These are phyloP conservation scores for Neurospora sp. DNA, from an alignment of 495 filamentous ascomycete species.

Conservation along the genomic window DNA sequence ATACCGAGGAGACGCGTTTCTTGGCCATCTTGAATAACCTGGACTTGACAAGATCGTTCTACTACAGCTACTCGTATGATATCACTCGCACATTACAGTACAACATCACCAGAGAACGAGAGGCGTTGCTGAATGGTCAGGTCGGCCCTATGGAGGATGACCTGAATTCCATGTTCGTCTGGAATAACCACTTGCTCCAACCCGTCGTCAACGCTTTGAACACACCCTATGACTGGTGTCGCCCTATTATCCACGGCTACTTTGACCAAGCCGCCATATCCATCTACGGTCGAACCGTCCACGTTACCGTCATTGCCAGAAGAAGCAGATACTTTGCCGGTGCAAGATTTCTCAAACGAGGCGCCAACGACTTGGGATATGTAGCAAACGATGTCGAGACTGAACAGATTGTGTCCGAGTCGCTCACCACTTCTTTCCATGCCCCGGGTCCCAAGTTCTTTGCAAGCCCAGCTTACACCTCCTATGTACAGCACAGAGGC, in stretches of 20 bases:
- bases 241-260: slow-evolving; percentile 92
- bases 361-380: slow-evolving; percentile 90
- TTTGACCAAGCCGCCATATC: slow-evolving; percentile 83
- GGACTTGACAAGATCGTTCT: slow-evolving; percentile 82
- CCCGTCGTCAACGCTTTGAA: slow-evolving; percentile 62
- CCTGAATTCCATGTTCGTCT: slow-evolving; percentile 93
- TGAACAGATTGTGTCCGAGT: slow-evolving; percentile 94
- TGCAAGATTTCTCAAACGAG: slow-evolving; percentile 87
- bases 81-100: slow-evolving; percentile 87
- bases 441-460: slow-evolving; percentile 77
- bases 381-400: slow-evolving; percentile 99
- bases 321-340: slow-evolving; percentile 91
- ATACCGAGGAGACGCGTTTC: slow-evolving; percentile 83
- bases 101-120: slow-evolving; percentile 78
- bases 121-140: slow-evolving; percentile 52
- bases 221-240: slow-evolving; percentile 87
- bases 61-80: slow-evolving; percentile 98
- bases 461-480: slow-evolving; percentile 84
- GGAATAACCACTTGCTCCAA: slow-evolving; percentile 82
- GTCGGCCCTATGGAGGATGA: slow-evolving; percentile 49
- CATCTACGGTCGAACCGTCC: slow-evolving; percentile 72
- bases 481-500: slow-evolving; percentile 91
- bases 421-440: slow-evolving; percentile 90
- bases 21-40: slow-evolving; percentile 82
- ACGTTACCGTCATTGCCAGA: slow-evolving; percentile 88